A percentile compares a stretch with the other conserved stretches of the same genome.
These are phyloP conservation scores for Nothopassalora personata DNA, from an alignment of 2,329 filamentous ascomycete species.

Conservation along the genomic window DNA sequence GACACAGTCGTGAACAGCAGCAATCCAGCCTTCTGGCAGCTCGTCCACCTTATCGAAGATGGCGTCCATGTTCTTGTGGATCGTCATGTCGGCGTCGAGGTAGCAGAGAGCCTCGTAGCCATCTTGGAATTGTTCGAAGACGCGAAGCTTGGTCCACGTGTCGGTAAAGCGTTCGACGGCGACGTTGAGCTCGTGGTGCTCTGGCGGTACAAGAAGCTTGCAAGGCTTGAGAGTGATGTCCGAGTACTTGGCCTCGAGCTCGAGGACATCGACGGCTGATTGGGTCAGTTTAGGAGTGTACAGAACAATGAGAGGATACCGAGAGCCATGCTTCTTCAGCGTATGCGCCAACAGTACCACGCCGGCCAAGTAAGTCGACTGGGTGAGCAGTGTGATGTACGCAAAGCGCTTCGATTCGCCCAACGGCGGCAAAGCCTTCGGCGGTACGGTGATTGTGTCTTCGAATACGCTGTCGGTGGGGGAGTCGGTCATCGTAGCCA, in stretches of 20 bases:
- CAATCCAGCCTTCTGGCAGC: conserved; percentile 38
- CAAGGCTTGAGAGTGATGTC: conserved; percentile 40
- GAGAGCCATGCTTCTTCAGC: conserved; percentile 39
- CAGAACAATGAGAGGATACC: conserved; percentile 45
- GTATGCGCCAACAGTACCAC: conserved; percentile 48
- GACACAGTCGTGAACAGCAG: conserved; percentile 47
- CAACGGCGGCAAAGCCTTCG: neutral
- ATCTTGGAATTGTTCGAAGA: conserved; percentile 40
- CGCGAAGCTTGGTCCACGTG: conserved; percentile 52
- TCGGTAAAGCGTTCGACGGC: conserved; percentile 49
- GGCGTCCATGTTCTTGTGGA: conserved; percentile 40
- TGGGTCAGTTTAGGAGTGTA: conserved; percentile 42
- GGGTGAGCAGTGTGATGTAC: conserved; percentile 48
- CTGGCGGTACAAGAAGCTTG: conserved; percentile 38
- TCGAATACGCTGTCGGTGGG: neutral
- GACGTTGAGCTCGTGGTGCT: conserved; percentile 34
- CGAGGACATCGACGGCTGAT: conserved; percentile 37
- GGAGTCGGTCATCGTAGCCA: neutral
- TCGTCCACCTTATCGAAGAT: conserved; percentile 36
- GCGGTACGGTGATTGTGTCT: neutral
- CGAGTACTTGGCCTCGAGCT: conserved; percentile 37
- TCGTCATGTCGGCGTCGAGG: conserved; percentile 49
- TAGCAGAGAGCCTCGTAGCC: conserved; percentile 42
- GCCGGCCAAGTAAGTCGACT: conserved; percentile 47
- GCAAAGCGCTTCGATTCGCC: conserved; percentile 24